Percentiles rank a stretch among this genome's conserved stretches.
phyloP scores from a whole-genome alignment of 805 yeast species.

The Grigorovia yakushimaensis region DNA sequence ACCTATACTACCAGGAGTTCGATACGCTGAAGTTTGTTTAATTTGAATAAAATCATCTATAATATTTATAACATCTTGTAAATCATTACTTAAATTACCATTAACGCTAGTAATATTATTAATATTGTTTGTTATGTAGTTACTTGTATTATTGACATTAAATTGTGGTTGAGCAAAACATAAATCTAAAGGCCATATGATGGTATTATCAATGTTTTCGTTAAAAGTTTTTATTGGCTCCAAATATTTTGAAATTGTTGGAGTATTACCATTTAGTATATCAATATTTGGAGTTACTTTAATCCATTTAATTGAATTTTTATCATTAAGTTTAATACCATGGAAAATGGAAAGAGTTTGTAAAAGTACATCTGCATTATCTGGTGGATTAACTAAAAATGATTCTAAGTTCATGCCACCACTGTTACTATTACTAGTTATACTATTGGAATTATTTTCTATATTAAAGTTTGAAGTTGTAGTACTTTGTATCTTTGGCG shows the following conservation, averaged over 20 bases:
- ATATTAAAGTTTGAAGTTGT: background rate
- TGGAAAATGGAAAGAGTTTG: conserved; percentile 32
- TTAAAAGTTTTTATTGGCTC: conserved; percentile 37
- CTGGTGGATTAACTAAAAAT: conserved; percentile 34
- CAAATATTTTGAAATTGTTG: conserved; percentile 48
- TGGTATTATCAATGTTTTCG: conserved; percentile 31
- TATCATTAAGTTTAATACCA: conserved; percentile 21
- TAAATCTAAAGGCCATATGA: conserved; percentile 64
- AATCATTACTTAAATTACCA: conserved; percentile 7
- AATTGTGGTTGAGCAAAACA: conserved; percentile 45
- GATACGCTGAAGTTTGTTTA: conserved; percentile 31
- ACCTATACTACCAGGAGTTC: conserved; percentile 28
- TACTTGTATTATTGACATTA: conserved; percentile 1
- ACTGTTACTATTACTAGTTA: too few relatives aligned
- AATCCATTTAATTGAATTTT: conserved; percentile 43
- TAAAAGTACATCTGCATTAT: conserved; percentile 30
- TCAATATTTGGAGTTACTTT: conserved; percentile 57
- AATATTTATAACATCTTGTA: conserved; percentile 29
- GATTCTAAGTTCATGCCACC: conserved; percentile 15
- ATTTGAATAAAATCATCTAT: conserved; percentile 33
- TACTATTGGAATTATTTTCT: background rate
- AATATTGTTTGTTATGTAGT: background rate
- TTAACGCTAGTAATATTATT: too few relatives aligned
- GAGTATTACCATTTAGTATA: conserved; percentile 61
- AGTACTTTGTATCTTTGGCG: background rate